phyloP scores from a whole-genome alignment of 257 asterid species.

The Mentha longifolia region DNA sequence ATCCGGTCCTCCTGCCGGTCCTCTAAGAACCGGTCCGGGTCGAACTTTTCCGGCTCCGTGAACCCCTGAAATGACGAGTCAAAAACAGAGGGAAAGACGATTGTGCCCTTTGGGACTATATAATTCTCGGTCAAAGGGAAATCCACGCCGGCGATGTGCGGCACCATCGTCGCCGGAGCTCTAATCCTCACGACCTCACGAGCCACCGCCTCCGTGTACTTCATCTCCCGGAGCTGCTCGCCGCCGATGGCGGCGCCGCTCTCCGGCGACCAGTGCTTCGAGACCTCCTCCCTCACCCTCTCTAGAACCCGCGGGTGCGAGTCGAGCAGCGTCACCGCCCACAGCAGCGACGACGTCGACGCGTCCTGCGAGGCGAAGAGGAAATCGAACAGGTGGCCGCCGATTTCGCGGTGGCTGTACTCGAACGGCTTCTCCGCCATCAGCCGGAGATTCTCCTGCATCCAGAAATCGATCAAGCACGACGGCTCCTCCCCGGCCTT shows the following conservation, averaged over 20 bases:
- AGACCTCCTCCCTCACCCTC: slow-evolving; percentile 65
- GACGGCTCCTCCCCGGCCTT: slow-evolving; percentile 62
- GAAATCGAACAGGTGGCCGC: slow-evolving; percentile 82
- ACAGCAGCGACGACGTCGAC: slow-evolving; percentile 75
- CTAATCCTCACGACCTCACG: slow-evolving; percentile 81
- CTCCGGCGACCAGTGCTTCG: slow-evolving; percentile 57
- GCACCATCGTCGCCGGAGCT: slow-evolving; percentile 95
- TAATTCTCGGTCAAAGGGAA: slow-evolving; percentile 64
- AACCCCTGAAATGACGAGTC: slow-evolving; percentile 93
- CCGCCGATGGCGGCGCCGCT: slow-evolving; percentile 47
- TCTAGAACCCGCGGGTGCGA: slow-evolving; percentile 61
- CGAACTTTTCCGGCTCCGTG: slow-evolving; percentile 76
- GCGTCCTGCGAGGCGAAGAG: slow-evolving; percentile 94
- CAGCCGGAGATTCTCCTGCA: slow-evolving; percentile 61
- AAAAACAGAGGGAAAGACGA: slow-evolving; percentile 86
- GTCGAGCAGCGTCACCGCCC: slow-evolving; percentile 80
- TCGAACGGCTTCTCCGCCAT: slow-evolving; percentile 38
- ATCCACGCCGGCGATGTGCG: slow-evolving; percentile 86
- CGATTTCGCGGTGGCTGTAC: slow-evolving; percentile 52
- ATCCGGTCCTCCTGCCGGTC: slow-evolving; percentile 82
- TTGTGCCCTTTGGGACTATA: slow-evolving; percentile 75
- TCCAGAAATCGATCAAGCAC: slow-evolving; percentile 86
- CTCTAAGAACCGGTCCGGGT: slow-evolving; percentile 85
- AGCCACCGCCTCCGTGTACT: slow-evolving; percentile 89
- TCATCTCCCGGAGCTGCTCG: slow-evolving; percentile 74